These are phyloP conservation scores for Scenedesmus sp. DNA, from an alignment of 163 green algal genomes.

Conservation along the genomic window DNA sequence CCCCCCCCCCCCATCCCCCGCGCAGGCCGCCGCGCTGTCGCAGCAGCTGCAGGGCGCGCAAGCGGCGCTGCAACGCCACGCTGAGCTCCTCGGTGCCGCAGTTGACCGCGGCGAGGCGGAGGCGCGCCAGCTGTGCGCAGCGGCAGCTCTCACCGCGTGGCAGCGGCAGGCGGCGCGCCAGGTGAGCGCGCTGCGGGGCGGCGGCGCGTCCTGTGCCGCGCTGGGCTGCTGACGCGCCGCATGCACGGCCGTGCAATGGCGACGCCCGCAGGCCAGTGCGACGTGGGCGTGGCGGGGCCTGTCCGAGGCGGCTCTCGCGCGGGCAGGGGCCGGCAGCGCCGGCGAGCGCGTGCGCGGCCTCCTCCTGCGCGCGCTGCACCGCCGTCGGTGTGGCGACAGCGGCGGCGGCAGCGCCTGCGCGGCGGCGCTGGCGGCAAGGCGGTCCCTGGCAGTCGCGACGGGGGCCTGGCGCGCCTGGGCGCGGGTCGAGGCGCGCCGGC, in stretches of 20 bases:
- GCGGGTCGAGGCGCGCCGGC: background rate
- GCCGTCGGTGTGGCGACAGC: background rate
- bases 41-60: constrained; percentile 7
- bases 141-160: constrained; percentile 12
- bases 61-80: background rate
- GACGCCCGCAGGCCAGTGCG: background rate
- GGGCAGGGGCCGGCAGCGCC: too few relatives aligned
- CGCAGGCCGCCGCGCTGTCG: background rate
- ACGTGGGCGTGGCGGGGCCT: constrained; percentile 14
- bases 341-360: background rate
- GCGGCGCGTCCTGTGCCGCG: background rate
- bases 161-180: background rate
- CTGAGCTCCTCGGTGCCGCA: too few relatives aligned
- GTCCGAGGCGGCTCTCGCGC: constrained; percentile 1
- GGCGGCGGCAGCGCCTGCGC: constrained; percentile 4
- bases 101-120: too few relatives aligned
- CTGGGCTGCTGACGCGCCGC: background rate
- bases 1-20: background rate
- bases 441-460: background rate
- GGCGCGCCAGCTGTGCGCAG: constrained; percentile 1
- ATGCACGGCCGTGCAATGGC: background rate
- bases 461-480: constrained; percentile 5
- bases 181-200: background rate
- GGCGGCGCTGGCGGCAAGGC: background rate
- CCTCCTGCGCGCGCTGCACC: background rate